Evolutionary conservation across 2,329 filamentous ascomycete genomes (phyloP).

Genomic region (Calonectria hongkongensis): DNA sequence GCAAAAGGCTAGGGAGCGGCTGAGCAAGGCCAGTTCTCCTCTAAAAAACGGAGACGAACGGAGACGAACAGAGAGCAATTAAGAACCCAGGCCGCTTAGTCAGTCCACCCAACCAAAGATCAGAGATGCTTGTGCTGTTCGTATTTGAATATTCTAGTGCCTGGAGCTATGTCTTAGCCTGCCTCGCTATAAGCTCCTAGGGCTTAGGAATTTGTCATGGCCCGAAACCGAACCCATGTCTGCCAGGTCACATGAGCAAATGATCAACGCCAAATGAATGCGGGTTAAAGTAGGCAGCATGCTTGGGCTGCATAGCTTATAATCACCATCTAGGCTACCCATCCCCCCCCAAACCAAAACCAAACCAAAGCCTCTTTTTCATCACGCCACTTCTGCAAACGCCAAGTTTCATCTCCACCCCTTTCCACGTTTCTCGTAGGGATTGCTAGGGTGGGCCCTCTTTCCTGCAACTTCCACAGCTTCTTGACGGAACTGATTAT

Average conservation of each 20-base stretch:
- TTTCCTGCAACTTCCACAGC: conserved; percentile 12
- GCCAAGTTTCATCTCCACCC: conserved; percentile 19
- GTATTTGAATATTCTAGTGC: not conserved
- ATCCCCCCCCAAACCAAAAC: not conserved
- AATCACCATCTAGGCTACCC: not conserved
- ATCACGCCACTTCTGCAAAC: conserved; percentile 2
- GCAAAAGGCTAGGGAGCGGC: not conserved
- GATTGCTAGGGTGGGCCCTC: not conserved
- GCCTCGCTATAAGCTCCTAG: not conserved
- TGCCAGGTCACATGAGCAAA: conserved; percentile 16
- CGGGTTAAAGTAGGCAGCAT: conserved; percentile 5
- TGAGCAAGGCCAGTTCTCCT: not conserved
- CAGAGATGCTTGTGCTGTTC: not conserved
- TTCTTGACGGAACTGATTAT: too few species aligned
- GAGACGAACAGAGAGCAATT: not conserved
- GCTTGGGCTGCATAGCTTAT: not conserved
- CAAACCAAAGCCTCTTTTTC: too few species aligned
- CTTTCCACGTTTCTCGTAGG: not conserved
- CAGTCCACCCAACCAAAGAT: not conserved
- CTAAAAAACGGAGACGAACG: not conserved
- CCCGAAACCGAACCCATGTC: not conserved
- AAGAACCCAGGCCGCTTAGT: not conserved
- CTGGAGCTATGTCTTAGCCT: not conserved
- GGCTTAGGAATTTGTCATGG: conserved; percentile 7
- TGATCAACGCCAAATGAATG: not conserved